Evolutionary conservation across 2,329 filamentous ascomycete genomes (phyloP), one percentile per base, ranked within the genome.

Genomic region (Colletotrichum incanum): DNA sequence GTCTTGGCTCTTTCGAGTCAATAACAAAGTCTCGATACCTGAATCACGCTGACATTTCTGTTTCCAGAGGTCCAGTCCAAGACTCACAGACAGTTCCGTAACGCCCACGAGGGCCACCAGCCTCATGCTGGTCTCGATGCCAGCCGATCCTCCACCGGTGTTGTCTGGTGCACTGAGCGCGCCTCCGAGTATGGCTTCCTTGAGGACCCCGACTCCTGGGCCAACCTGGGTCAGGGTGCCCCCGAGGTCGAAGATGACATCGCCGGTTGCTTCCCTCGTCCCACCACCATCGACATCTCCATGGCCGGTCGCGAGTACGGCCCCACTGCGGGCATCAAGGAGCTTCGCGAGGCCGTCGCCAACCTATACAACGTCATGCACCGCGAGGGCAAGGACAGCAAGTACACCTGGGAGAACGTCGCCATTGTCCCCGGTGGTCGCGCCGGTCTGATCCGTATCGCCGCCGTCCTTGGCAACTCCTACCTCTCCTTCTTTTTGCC

Each of bases 391-490:
- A 97, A 96, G 85, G 88, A 91, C 14, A 96, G 93, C 82, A 88
- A 97, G 84, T 98, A 98, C 82, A 97, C 94, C 7, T 98, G 94
- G 93, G 96, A 98, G 86, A 98, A 98, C 82, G 96, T 98, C 23
- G 95, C 94, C 81, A 97, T 98, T 80, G 96, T 98, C 4, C 96
- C 96, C 56, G 95, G 95, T 82, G 96, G 96, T 49, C 91, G 96
- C 77, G 96, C 96, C 43, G 96, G 96, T 60, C 86, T 98, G 83
- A 98, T 98, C 81, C 91, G 96, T 77, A 98, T 98, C 80, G 96
- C 96, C 26, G 96, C 96, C 63, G 95, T 98, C 7, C 85, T 98
- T 76, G 96, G 96, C 75, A 97, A 97, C 81, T 92, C 95, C 67
- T 97, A 97, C 79, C 87, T 98, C 74, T 94, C 93, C 52, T 98